Conservation (phyloP, 225 moss, liverwort and hornwort species). For the Takakia lepidozioides region DNA sequence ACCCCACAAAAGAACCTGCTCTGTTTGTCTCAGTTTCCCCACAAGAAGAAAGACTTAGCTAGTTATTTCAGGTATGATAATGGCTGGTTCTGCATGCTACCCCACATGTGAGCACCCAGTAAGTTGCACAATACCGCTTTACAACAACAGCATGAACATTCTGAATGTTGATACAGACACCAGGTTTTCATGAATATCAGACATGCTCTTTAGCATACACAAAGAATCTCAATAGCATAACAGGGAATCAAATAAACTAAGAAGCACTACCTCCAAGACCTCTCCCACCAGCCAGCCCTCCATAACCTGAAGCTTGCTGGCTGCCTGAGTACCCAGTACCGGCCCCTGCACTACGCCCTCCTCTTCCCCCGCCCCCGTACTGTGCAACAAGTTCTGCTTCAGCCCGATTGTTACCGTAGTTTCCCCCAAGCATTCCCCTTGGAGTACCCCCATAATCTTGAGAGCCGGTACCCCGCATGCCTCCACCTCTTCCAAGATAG, state of each 20-base stretch:
- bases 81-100: no score
- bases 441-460: conserved; percentile 82
- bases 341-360: conserved; percentile 42
- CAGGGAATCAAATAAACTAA: conserved; percentile 2
- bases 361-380: conserved; percentile 82
- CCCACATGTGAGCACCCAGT: no score
- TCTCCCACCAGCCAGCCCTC: conserved; percentile 73
- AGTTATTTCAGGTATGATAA: no score
- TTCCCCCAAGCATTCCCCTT: conserved; percentile 63
- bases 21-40: no score
- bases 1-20: no score
- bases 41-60: no score
- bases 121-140: no score
- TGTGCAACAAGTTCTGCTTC: conserved; percentile 94
- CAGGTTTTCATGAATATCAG: no score
- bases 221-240: neutral
- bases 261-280: conserved; percentile 49
- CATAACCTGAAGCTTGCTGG: conserved; percentile 81
- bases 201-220: no score
- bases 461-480: conserved; percentile 42
- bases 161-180: no score
- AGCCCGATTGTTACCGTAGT: conserved; percentile 70
- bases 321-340: conserved; percentile 67
- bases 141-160: no score
- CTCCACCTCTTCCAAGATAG: conserved; percentile 66